Percentiles rank a stretch among this genome's conserved stretches.
Evolutionary conservation across 2,329 filamentous ascomycete species (phyloP).

Genomic region (Sporothrix globosa): DNA sequence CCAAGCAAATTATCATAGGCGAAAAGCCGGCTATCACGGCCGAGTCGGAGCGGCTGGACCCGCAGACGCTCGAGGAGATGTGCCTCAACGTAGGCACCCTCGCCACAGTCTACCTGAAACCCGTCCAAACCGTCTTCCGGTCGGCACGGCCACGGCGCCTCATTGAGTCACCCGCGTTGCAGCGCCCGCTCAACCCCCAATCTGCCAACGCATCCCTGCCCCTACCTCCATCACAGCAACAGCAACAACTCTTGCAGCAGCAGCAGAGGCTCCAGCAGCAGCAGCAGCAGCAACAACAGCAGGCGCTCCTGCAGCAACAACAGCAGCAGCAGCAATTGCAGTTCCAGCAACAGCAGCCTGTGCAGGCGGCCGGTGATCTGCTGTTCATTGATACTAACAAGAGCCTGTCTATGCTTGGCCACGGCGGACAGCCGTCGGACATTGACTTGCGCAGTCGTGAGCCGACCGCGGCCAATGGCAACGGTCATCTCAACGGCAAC

Average conservation of each 20-base stretch:
- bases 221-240: conserved; percentile 38
- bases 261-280: conserved; percentile 27
- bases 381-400: conserved; percentile 58
- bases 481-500: conserved; percentile 31
- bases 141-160: conserved; percentile 79
- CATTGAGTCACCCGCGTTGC: conserved; percentile 81
- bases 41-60: conserved; percentile 91
- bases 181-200: conserved; percentile 65
- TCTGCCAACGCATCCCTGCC: conserved; percentile 25
- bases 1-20: conserved; percentile 91
- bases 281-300: conserved; percentile 30
- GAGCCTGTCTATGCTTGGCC: conserved; percentile 62
- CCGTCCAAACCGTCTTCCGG: conserved; percentile 95
- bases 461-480: conserved; percentile 27
- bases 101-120: conserved; percentile 96
- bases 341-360: conserved; percentile 3
- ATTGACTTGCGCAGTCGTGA: conserved; percentile 51
- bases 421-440: conserved; percentile 56
- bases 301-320: conserved; percentile 31
- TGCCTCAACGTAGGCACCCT: conserved; percentile 94
- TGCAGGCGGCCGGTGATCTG: conserved; percentile 36
- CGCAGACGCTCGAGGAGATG: conserved; percentile 91
- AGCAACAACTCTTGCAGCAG: conserved; percentile 31
- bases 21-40: conserved; percentile 96
- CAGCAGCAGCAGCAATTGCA: conserved; percentile 30